Percentiles rank a stretch among this genome's conserved stretches.
These are phyloP conservation scores for Nectriaceae sp. DNA, from an alignment of 2,329 filamentous ascomycete species.

Conservation along the genomic window DNA sequence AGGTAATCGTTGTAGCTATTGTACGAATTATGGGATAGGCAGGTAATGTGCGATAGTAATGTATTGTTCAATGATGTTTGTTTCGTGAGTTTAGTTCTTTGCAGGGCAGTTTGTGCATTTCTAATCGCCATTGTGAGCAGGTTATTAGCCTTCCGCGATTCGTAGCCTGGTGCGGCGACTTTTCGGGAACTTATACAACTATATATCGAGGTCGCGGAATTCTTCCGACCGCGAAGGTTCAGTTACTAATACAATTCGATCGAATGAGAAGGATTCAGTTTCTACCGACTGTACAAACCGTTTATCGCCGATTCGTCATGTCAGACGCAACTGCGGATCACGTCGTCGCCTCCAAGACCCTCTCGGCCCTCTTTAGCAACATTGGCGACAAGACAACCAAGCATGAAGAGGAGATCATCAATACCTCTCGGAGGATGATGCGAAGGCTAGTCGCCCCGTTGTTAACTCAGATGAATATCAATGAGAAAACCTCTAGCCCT, in stretches of 20 bases:
- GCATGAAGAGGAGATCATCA: constrained; percentile 18
- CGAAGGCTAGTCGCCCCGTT: constrained; percentile 20
- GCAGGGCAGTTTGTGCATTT: not conserved
- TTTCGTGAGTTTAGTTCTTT: too few relatives aligned
- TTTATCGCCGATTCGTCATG: too few relatives aligned
- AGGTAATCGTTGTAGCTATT: too few relatives aligned
- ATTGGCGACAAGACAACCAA: constrained; percentile 9
- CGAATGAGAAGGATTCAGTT: not conserved
- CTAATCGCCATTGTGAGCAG: not conserved
- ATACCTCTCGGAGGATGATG: constrained; percentile 19
- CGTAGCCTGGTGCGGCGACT: constrained; percentile 3
- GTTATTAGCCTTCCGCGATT: not conserved
- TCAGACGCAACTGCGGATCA: not conserved
- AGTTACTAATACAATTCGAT: not conserved
- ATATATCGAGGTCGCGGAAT: constrained; percentile 2
- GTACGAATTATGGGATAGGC: too few relatives aligned
- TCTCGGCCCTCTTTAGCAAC: constrained; percentile 17
- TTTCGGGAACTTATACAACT: constrained; percentile 11
- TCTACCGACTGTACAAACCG: too few relatives aligned
- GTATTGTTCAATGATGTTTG: too few relatives aligned
- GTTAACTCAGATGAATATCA: constrained; percentile 28
- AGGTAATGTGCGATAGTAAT: too few relatives aligned
- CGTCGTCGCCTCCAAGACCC: constrained; percentile 9
- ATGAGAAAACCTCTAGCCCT: constrained; percentile 22
- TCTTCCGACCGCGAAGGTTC: not conserved